Base-by-base conservation (phyloP, 2,329 filamentous ascomycete genomes). In the Pyrenophora tritici-repentis region DNA sequence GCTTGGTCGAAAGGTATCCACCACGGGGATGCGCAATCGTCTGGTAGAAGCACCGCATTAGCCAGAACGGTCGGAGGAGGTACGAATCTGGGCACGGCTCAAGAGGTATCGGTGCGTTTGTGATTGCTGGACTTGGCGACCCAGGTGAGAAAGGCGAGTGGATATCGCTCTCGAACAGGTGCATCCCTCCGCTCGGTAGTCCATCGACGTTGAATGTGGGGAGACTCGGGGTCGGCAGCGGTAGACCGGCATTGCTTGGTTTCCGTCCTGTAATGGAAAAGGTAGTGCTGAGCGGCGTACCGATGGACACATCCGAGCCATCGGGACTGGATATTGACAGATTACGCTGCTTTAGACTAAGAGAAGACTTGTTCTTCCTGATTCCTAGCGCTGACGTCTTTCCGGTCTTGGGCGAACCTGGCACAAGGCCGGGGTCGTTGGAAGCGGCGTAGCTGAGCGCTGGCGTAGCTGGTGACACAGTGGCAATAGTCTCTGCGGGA, bases 1-100 rank as follows among this genome's bases (percentile, higher is more conserved):
- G 82, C 64, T 91, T 92, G 17, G 87, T 93, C 45, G 92, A 96
- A 16, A 99, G 70, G 69, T 97, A 99, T 13, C 92, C 94, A 32
- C 94, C 94, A 18, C 91, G 86, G 2, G 93, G 91, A 67, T 99
- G 93, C 14, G 87, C 88, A 37, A 99, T 85, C 0, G 92, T 96
- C 71, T 97, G 91, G 69, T 94, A 96, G 20, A 99, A 81, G 55
- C 89, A 92, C 47, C 94, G 86, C 90, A 99, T 96, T 37, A 99
- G 80, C 94, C 94, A 99, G 73, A 97, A 99, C 2, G 94, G 95
- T 16, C 94, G 86, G n/a, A 97, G 81, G 65, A 97, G 82, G 53
- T 88, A 87, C 34, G 95, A 91, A 31, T 88, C 90, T 1, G 94
- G 94, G 70, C 95, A 99, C 3, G 94, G 89, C 68, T 99, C 94